Percentiles rank a stretch among this genome's conserved stretches.
phyloP scores from a whole-genome alignment of 208 protist genomes.

The Crithidia sp. region DNA sequence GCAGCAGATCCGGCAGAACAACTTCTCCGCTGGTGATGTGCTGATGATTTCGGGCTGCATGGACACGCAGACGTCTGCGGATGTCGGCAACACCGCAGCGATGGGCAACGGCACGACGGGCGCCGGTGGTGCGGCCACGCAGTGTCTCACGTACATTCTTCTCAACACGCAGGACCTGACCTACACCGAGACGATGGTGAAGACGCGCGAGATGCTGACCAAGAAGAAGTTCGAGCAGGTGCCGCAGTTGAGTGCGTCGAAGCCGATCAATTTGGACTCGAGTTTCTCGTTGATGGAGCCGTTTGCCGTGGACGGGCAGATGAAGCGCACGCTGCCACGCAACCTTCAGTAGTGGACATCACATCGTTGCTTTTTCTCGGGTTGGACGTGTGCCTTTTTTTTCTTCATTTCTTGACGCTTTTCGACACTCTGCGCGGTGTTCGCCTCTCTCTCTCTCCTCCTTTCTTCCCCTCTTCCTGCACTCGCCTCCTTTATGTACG shows the following conservation, averaged over 20 bases:
- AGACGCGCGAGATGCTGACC: conserved; percentile 63
- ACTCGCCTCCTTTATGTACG: not conserved
- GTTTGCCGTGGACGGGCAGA: conserved; percentile 37
- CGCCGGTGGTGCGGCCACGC: conserved; percentile 73
- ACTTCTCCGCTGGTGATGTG: conserved; percentile 54
- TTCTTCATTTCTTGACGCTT: not conserved
- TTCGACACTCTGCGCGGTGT: too few species aligned
- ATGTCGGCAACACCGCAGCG: conserved; percentile 58
- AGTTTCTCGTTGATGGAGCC: conserved; percentile 46
- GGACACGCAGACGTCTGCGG: conserved; percentile 68
- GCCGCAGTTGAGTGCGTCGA: conserved; percentile 72
- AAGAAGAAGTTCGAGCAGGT: conserved; percentile 70
- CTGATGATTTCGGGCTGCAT: conserved; percentile 75
- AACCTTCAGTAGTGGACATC: not conserved
- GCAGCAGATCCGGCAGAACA: conserved; percentile 67
- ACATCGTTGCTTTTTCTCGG: not conserved
- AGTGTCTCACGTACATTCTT: conserved; percentile 63
- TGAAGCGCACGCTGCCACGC: conserved; percentile 35
- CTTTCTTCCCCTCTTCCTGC: too few species aligned
- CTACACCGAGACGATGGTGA: conserved; percentile 56
- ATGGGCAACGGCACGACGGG: conserved; percentile 54
- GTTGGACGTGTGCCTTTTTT: not conserved
- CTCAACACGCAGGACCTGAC: conserved; percentile 54
- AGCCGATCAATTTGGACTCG: conserved; percentile 63
- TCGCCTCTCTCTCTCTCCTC: too few species aligned